Conservation (phyloP, 345 rosid species). For the Hypericum androsaemum region DNA sequence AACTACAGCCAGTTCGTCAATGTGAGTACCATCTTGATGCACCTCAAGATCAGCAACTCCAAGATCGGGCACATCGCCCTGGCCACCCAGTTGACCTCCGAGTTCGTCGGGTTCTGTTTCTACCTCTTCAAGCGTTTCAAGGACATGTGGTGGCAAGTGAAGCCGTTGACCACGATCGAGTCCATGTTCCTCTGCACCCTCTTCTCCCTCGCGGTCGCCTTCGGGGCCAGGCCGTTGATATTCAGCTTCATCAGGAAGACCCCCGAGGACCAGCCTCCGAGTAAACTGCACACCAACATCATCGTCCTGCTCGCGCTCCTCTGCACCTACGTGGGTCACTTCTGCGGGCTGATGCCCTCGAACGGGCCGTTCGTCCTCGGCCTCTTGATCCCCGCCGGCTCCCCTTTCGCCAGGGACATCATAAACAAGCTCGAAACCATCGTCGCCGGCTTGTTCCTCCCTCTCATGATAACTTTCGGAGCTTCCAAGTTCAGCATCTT, state of each 20-base stretch:
- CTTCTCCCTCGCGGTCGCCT: background rate
- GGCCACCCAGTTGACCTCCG: conserved; percentile 22
- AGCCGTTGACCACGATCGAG: background rate
- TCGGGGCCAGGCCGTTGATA: conserved; percentile 3
- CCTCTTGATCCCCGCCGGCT: conserved; percentile 24
- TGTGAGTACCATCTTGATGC: conserved; percentile 23
- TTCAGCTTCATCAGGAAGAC: conserved; percentile 22
- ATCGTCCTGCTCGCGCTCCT: background rate
- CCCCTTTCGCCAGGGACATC: conserved; percentile 23
- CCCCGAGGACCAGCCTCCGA: conserved; percentile 19
- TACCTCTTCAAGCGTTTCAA: background rate
- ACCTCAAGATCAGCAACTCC: conserved; percentile 27
- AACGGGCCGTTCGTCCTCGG: conserved; percentile 24
- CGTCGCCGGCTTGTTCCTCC: conserved; percentile 18
- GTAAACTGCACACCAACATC: conserved; percentile 6
- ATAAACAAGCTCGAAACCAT: conserved; percentile 18
- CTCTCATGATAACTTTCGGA: conserved; percentile 12
- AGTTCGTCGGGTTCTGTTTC: background rate
- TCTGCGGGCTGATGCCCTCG: conserved; percentile 12
- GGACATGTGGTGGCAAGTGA: background rate
- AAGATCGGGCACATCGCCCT: conserved; percentile 29
- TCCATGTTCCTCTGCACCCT: background rate
- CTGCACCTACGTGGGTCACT: conserved; percentile 14
- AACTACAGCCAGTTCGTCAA: conserved; percentile 13
- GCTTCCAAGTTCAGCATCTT: conserved; percentile 14